Evolutionary conservation across 768 basidiomycete species (phyloP).

Genomic region (Pholiota conissans): DNA sequence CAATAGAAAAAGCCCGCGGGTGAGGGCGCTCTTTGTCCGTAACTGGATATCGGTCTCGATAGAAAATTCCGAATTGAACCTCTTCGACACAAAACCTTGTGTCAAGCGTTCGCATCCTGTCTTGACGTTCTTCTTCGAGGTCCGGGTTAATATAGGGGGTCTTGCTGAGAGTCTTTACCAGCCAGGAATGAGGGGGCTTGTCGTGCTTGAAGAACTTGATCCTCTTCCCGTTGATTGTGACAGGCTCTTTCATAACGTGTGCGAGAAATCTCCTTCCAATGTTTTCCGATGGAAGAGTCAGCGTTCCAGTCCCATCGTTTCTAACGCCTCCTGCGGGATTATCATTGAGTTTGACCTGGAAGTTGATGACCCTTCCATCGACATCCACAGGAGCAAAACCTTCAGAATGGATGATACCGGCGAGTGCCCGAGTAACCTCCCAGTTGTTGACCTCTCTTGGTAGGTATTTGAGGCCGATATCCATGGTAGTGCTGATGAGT

Average conservation of each 20-base stretch:
- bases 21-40: too few relatives aligned
- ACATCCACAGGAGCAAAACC: conserved; percentile 39
- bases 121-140: conserved; percentile 5
- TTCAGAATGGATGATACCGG: conserved; percentile 55
- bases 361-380: conserved; percentile 51
- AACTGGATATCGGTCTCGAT: too few relatives aligned
- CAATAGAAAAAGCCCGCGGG: too few relatives aligned
- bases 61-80: too few relatives aligned
- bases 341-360: conserved; percentile 53
- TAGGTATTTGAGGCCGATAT: conserved; percentile 35
- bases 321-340: conserved; percentile 47
- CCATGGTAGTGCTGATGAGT: conserved; percentile 24
- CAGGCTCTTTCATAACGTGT: conserved; percentile 39
- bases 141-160: conserved; percentile 57
- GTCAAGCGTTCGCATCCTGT: too few relatives aligned
- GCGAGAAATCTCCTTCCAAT: conserved; percentile 48
- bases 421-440: conserved; percentile 60
- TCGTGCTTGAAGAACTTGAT: conserved; percentile 33
- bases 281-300: conserved; percentile 37
- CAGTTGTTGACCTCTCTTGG: conserved; percentile 46
- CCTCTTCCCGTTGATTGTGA: conserved; percentile 42
- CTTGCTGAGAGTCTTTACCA: conserved; percentile 45
- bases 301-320: conserved; percentile 52
- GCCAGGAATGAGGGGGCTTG: conserved; percentile 8
- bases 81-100: too few relatives aligned